Conservation (phyloP, 2,329 filamentous ascomycete species). For the Alternaria sp. region DNA sequence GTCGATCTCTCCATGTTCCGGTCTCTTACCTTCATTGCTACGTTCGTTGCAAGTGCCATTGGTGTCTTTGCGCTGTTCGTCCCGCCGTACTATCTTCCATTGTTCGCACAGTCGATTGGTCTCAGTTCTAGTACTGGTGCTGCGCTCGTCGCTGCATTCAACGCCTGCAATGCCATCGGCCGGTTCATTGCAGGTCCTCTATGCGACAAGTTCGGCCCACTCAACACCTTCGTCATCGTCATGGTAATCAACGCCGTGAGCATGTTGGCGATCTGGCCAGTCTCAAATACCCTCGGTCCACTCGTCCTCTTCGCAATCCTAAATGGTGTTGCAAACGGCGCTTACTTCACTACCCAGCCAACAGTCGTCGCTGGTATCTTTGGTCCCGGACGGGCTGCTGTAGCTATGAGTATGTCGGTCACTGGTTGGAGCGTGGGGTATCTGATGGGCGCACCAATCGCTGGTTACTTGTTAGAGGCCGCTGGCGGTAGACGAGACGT, state of each 20-base stretch:
- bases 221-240: conserved; percentile 41
- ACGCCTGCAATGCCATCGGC: conserved; percentile 38
- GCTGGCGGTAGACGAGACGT: conserved; percentile 25
- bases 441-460: conserved; percentile 38
- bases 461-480: conserved; percentile 34
- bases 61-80: conserved; percentile 41
- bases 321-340: conserved; percentile 40
- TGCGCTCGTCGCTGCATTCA: conserved; percentile 35
- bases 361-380: conserved; percentile 39
- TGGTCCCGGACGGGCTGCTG: conserved; percentile 33
- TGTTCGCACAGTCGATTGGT: conserved; percentile 37
- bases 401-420: conserved; percentile 38
- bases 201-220: conserved; percentile 39
- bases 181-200: conserved; percentile 34
- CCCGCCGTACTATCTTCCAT: conserved; percentile 37
- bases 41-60: conserved; percentile 32
- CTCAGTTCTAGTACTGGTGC: conserved; percentile 35
- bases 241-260: conserved; percentile 34
- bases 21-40: conserved; percentile 27
- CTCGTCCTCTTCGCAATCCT: conserved; percentile 36
- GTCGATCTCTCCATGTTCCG: conserved; percentile 35
- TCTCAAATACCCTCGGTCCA: conserved; percentile 31
- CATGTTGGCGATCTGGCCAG: conserved; percentile 43
- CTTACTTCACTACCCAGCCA: conserved; percentile 38
- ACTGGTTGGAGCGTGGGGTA: conserved; percentile 38